Evolutionary conservation across 768 basidiomycete genomes (phyloP).

Genomic region (Russula virescens): DNA sequence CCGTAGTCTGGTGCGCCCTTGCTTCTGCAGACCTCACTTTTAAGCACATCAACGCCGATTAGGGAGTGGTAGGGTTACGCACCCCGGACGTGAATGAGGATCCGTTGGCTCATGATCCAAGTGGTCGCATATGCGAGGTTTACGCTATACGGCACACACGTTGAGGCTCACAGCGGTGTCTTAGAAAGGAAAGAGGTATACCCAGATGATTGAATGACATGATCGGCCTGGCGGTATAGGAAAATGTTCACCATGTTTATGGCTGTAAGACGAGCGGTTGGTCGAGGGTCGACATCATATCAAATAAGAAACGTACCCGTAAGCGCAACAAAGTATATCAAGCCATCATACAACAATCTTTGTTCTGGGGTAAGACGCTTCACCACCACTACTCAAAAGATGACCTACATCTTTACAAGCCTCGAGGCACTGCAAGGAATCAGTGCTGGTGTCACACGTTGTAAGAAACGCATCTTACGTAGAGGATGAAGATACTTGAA

Average conservation of each 20-base stretch:
- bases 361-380: neutral
- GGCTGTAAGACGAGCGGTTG: slow-evolving; percentile 16
- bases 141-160: slow-evolving; percentile 23
- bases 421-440: slow-evolving; percentile 23
- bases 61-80: slow-evolving; percentile 2
- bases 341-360: slow-evolving; percentile 65
- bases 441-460: neutral
- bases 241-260: slow-evolving; percentile 29
- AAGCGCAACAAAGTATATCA: slow-evolving; percentile 54
- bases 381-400: neutral
- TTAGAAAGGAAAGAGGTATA: neutral
- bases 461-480: slow-evolving; percentile 24
- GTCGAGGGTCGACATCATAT: neutral
- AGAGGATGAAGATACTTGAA: slow-evolving; percentile 34
- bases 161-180: slow-evolving; percentile 3
- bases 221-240: slow-evolving; percentile 26
- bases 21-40: slow-evolving; percentile 19
- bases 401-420: slow-evolving; percentile 28
- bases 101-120: slow-evolving; percentile 35
- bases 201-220: slow-evolving; percentile 25
- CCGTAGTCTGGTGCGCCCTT: slow-evolving; percentile 14
- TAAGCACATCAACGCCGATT: neutral
- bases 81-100: slow-evolving; percentile 35
- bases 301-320: slow-evolving; percentile 32
- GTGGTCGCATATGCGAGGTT: slow-evolving; percentile 34